Evolutionary conservation across 768 basidiomycete genomes (phyloP), one percentile per base, ranked within the genome.

Genomic region (Collybiopsis confluens): DNA sequence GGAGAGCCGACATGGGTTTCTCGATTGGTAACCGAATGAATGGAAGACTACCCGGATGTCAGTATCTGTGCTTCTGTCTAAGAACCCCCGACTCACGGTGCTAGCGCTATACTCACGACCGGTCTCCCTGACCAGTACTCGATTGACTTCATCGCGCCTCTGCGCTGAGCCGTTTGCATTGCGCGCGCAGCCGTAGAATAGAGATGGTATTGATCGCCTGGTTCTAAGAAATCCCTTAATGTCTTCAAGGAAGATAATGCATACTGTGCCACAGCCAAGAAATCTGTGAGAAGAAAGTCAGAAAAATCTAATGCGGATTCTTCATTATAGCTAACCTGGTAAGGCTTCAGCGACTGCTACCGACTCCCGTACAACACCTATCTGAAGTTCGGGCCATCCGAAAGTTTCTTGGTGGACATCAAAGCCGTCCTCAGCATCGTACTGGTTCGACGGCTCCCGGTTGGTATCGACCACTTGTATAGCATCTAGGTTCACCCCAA

Each of bases 371-470:
- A 98, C 77, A n/a, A 95, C 83, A 21, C 92, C 93, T 16, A 98
- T 82, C 72, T 97, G 96, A 37, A 99, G 73, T 65, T 94, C 92
- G 2, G 94, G 88, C 96, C 96, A 98, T 3, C 97, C 97, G 64
- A 85, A 90, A 4, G 79, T 68, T 57, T 84, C 82, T 23, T 68
- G 72, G 27, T 70, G 65, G 18, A 71, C 68, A 30, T 72, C 71
- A 8, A 72, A 55, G 0, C 71, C 68, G 50, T 79, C 77, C 44
- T 76, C 73, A 52, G 77, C 77, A 27, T 66, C 67, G 43, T 60
- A 57, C 15, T 63, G 60, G 35, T 67, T 61, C 13, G 33, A 41
- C 10, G 49, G 41, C 42, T 60, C 54, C 37, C 57, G 60, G 57
- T 64, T 56, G 2, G 57, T 55, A 26, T 73, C 66, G 27, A 79